Evolutionary conservation across 495 filamentous ascomycete genomes (phyloP).

Genomic region (Letharia columbiana): DNA sequence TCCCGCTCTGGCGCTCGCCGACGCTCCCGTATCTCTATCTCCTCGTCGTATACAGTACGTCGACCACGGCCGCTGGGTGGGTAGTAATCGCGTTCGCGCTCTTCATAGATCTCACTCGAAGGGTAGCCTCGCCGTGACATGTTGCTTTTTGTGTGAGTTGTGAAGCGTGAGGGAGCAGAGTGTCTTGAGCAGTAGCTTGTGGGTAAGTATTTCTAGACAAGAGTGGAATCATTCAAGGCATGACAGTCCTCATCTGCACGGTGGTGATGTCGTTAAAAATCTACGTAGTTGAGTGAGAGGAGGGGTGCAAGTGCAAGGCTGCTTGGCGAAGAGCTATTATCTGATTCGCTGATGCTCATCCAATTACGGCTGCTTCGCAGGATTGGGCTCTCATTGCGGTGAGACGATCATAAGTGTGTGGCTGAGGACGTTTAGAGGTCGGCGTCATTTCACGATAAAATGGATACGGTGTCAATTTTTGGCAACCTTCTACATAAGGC

Average conservation of each 20-base stretch:
- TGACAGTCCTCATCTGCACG: background rate
- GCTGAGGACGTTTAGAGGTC: no score
- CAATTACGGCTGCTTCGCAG: background rate
- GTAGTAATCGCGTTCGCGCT: slow-evolving; percentile 39
- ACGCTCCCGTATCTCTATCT: slow-evolving; percentile 29
- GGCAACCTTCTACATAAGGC: background rate
- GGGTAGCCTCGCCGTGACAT: slow-evolving; percentile 28
- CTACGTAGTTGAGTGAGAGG: background rate
- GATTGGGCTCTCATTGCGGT: background rate
- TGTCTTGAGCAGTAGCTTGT: background rate
- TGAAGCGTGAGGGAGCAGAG: background rate
- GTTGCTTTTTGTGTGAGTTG: slow-evolving; percentile 6
- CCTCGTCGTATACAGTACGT: slow-evolving; percentile 25
- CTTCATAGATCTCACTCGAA: slow-evolving; percentile 34
- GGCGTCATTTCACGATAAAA: background rate
- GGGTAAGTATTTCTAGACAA: background rate
- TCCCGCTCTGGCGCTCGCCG: slow-evolving; percentile 33
- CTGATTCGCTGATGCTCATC: background rate
- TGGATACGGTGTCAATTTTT: background rate
- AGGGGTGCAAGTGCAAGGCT: background rate
- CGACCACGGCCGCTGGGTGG: slow-evolving; percentile 17
- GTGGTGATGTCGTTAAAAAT: background rate
- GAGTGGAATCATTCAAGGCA: background rate
- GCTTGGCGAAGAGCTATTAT: background rate
- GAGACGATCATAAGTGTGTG: background rate